Conservation (phyloP, 1,284 basidiomycete genomes). For the Ceratobasidium sp. region DNA sequence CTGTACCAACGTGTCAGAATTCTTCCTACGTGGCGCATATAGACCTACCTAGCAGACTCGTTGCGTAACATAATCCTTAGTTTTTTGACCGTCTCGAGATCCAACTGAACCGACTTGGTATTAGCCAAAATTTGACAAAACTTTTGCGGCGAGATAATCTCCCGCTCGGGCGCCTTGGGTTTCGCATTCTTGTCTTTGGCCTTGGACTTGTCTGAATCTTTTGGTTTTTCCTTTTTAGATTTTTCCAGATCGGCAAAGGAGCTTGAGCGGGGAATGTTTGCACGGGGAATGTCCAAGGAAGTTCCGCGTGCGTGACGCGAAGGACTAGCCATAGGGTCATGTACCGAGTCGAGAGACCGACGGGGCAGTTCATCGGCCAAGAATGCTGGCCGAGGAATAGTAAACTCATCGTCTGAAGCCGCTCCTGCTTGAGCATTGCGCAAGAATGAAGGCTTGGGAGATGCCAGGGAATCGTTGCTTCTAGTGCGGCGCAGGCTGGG, state of each 20-base stretch:
- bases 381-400: constrained; percentile 35
- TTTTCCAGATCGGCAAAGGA: background rate
- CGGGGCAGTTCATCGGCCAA: constrained; percentile 53
- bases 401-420: constrained; percentile 14
- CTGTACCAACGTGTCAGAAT: too few species aligned
- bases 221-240: constrained; percentile 38
- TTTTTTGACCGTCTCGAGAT: constrained; percentile 78
- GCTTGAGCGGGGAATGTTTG: constrained; percentile 43
- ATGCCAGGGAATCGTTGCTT: constrained; percentile 67
- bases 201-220: constrained; percentile 31
- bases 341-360: constrained; percentile 48
- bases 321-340: constrained; percentile 35
- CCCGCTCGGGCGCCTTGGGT: constrained; percentile 51
- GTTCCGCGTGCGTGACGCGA: constrained; percentile 57
- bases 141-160: constrained; percentile 59
- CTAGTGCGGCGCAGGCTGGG: constrained; percentile 64
- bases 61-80: constrained; percentile 80
- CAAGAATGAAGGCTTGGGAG: constrained; percentile 55
- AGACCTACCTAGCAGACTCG: constrained; percentile 75
- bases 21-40: too few species aligned
- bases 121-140: constrained; percentile 68
- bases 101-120: constrained; percentile 70
- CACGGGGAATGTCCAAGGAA: constrained; percentile 58
- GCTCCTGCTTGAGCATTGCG: constrained; percentile 46
- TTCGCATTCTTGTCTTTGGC: constrained; percentile 53